Evolutionary conservation across 23 red algal genomes (phyloP).

Genomic region (Gracilaria domingensis): DNA sequence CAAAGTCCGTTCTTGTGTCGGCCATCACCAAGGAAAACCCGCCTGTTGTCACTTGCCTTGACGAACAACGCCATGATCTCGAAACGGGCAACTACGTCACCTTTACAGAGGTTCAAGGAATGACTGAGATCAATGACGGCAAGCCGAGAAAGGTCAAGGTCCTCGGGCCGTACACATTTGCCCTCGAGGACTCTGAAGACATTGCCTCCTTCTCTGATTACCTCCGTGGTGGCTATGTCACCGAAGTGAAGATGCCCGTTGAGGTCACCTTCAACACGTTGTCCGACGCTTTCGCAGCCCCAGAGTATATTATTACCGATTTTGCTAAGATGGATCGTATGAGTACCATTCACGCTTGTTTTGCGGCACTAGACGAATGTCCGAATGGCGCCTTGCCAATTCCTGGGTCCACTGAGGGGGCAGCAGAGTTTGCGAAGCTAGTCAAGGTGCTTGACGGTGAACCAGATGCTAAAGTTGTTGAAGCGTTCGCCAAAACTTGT

Average conservation of each 20-base stretch:
- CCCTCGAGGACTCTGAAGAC: slow-evolving; percentile 73
- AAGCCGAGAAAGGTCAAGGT: slow-evolving; percentile 82
- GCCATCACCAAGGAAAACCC: slow-evolving; percentile 78
- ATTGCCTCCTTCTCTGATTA: slow-evolving; percentile 76
- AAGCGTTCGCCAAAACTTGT: slow-evolving; percentile 90
- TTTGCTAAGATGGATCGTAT: slow-evolving; percentile 91
- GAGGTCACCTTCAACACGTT: slow-evolving; percentile 80
- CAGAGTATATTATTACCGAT: slow-evolving; percentile 84
- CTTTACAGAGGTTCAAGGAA: slow-evolving; percentile 93
- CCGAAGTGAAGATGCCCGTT: slow-evolving; percentile 92
- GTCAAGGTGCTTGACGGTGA: slow-evolving; percentile 58
- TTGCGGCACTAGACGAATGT: slow-evolving; percentile 81
- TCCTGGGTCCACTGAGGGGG: slow-evolving; percentile 74
- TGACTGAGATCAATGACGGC: slow-evolving; percentile 90
- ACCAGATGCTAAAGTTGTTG: slow-evolving; percentile 63
- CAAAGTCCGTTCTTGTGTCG: slow-evolving; percentile 75
- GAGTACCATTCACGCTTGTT: slow-evolving; percentile 80
- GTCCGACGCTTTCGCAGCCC: slow-evolving; percentile 51
- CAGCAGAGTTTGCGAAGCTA: slow-evolving; percentile 75
- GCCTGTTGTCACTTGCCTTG: slow-evolving; percentile 90
- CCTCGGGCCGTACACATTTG: slow-evolving; percentile 93
- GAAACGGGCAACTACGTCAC: slow-evolving; percentile 92
- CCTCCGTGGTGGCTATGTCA: slow-evolving; percentile 90
- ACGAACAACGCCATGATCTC: slow-evolving; percentile 97
- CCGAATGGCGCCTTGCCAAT: slow-evolving; percentile 61